Conservation (phyloP, 805 yeast genomes). For the Priceomyces medius region DNA sequence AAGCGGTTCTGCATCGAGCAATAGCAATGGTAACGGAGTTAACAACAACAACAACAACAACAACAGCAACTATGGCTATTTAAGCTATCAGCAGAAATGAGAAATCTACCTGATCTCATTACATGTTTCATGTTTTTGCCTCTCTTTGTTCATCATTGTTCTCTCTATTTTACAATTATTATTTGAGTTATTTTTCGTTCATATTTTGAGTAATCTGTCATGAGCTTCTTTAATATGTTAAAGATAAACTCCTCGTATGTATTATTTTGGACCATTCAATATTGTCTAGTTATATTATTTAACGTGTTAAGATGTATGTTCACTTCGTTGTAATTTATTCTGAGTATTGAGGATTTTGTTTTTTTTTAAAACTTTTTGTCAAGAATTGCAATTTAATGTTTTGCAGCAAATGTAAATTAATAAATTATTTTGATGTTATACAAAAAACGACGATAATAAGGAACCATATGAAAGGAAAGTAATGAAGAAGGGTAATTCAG, state of each 20-base stretch:
- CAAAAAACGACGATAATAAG: neutral
- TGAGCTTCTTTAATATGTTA: constrained; percentile 5
- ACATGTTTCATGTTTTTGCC: constrained; percentile 7
- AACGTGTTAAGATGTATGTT: constrained; percentile 3
- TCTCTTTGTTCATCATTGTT: constrained; percentile 12
- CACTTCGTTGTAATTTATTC: too few species aligned
- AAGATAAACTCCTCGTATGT: constrained; percentile 4
- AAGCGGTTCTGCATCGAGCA: constrained; percentile 12
- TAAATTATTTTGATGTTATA: neutral
- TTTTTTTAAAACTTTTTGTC: neutral
- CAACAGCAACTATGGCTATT: constrained; percentile 38
- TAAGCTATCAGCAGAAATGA: constrained; percentile 27
- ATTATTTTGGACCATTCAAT: constrained; percentile 1
- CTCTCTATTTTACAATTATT: constrained; percentile 8
- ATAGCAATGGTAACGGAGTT: constrained; percentile 11
- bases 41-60: constrained; percentile 19
- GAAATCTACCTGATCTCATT: constrained; percentile 1
- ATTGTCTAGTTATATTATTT: constrained; percentile 1
- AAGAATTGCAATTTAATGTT: neutral
- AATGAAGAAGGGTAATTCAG: neutral
- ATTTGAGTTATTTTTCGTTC: constrained; percentile 4
- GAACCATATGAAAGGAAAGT: neutral
- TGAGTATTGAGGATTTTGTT: neutral
- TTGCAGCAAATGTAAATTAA: constrained; percentile 1
- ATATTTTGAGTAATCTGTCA: constrained; percentile 3